These are phyloP conservation scores for Quercus lobata DNA, from an alignment of 331 rosid species.

Conservation along the genomic window DNA sequence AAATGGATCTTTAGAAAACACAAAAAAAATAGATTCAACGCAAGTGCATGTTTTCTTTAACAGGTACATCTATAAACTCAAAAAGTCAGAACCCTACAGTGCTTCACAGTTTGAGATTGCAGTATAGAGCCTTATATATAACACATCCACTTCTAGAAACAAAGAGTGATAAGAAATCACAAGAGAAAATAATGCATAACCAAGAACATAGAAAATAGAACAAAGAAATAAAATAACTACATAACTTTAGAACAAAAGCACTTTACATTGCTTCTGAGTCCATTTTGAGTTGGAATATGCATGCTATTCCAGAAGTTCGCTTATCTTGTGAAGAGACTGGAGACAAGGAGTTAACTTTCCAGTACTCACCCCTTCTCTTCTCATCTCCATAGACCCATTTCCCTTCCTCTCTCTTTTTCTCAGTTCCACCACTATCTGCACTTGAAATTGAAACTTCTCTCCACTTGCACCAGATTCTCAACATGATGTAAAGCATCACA, in stretches of 20 bases:
- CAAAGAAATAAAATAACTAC: neutral
- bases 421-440: slow-evolving; percentile 40
- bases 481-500: slow-evolving; percentile 65
- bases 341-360: slow-evolving; percentile 67
- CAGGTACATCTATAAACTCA: neutral
- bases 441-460: slow-evolving; percentile 65
- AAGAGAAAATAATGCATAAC: neutral
- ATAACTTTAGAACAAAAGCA: slow-evolving; percentile 25
- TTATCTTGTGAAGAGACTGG: slow-evolving; percentile 55
- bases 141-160: neutral
- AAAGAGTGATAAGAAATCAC: neutral
- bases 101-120: neutral
- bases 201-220: slow-evolving; percentile 4
- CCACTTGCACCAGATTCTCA: slow-evolving; percentile 92
- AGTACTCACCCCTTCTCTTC: slow-evolving; percentile 59
- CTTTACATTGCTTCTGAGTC: slow-evolving; percentile 38
- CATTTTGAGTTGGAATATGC: slow-evolving; percentile 51
- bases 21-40: neutral
- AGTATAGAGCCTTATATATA: neutral
- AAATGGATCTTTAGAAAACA: neutral
- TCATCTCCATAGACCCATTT: slow-evolving; percentile 42
- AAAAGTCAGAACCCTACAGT: neutral
- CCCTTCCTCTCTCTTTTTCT: slow-evolving; percentile 31
- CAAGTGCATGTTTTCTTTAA: neutral
- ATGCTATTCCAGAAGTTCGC: slow-evolving; percentile 48